Base-by-base conservation (phyloP, 352 stramenopile species). In the Globisporangium nodosum region DNA sequence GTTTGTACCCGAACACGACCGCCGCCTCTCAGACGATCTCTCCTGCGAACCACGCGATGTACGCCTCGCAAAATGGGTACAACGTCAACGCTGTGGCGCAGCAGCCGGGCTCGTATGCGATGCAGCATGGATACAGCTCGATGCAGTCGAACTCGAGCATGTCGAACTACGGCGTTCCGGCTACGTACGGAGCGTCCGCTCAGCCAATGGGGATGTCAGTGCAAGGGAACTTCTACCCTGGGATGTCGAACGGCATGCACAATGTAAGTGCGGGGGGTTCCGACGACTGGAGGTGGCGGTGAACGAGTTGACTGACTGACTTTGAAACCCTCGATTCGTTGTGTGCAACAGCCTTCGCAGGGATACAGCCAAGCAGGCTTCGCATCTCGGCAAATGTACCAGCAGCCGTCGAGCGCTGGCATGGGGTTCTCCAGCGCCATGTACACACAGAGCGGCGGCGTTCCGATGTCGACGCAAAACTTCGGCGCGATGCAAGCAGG, bases 81-180 rank as follows among this genome's bases (percentile, higher is more conserved):
- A 77, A 64, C n/a, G 59, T 69, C 39, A 63, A 65, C n/a, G 24
- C 45, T 5, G 20, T 61, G 8, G 43, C 49, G 42, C 56, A 65
- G 27, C 51, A 64, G 27, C 68, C 72, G 43, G 55, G 57, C 49
- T 40, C 43, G 27, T 85, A 83, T 16, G 43, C 43, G 20, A 67
- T 73, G 3, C 60, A 71, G 8, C 62, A 65, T 9, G 60, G 66
- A n/a, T 90, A 59, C 52, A 59, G 76, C 31, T 50, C 69, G 20
- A 70, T 90, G 63, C 71, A 74, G 37, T 63, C 65, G 49, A 79
- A 68, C 33, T 69, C 82, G 54, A 60, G 54, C 3, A 58, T 85
- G 21, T 61, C 68, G 13, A 84, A 76, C 54, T 91, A 91, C 45
- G 77, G 69, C 16, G 58, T 85, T 20, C 64, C 81, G 0, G 70